Evolutionary conservation across 192 early-diverging fungal species (phyloP), one percentile per base, ranked within the genome.

Genomic region (Coemansia guatemalensis): DNA sequence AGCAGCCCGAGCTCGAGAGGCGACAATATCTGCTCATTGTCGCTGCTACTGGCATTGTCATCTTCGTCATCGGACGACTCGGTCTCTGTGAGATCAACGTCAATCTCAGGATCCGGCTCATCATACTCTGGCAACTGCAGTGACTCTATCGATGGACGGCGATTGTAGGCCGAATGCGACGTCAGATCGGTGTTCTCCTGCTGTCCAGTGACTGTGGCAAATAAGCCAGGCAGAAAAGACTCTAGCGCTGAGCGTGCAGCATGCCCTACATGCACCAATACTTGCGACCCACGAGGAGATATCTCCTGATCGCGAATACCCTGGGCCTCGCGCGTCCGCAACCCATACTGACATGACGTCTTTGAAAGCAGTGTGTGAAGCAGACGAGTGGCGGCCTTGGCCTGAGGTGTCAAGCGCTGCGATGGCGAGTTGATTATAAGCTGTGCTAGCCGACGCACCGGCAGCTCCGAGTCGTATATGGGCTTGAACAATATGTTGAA

Each of bases 401-500:
- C 78, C 58, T 81, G 73, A 8, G 66, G 59, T 32, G 78, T 69
- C 18, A 75, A 60, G 14, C 66, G 73, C 78, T 69, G 73, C 1
- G 78, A 53, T 4, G 77, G 68, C 55, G 78, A 81, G 49, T 75
- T 75, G 62, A 75, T 60, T 5, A 81, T 81, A 47, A 73, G 56
- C 67, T 81, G 78, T 18, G 78, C 78, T 54, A 81, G 63, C 7
- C 74, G 78, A 1, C 78, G 65, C 11, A 71, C 73, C 1, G 70
- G 68, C 26, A 69, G 58, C 39, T 81, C 78, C 11, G 73, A 75
- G 49, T 81, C 78, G 47, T 51, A 63, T 2, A 81, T 75, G 8
- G 73, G 73, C 64, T 75, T 71, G 69, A 81, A 81, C 56, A 81
- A 53, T n/a, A 73, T 55, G 53, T 75, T 73, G 66, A 81, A 75